Evolutionary conservation across 352 stramenopile species (phyloP).

Genomic region (Globisporangium recalcitrans): DNA sequence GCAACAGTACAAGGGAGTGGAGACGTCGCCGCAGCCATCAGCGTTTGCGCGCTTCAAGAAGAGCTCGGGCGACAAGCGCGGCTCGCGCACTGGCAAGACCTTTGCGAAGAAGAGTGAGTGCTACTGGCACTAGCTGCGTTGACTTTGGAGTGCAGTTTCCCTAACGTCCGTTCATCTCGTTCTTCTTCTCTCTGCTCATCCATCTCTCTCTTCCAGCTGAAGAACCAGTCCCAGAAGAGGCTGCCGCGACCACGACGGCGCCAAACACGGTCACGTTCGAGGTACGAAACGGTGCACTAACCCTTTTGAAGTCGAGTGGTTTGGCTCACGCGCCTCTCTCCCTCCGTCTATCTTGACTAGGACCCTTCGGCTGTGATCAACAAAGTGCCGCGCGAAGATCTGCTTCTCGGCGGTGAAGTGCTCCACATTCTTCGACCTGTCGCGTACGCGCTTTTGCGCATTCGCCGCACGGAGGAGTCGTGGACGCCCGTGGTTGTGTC

Average conservation of each 20-base stretch:
- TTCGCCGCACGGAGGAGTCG: conserved; percentile 44
- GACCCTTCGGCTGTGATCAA: conserved; percentile 41
- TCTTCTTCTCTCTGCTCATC: neutral
- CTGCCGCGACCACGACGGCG: conserved; percentile 12
- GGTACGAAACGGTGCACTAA: conserved; percentile 17
- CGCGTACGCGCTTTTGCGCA: conserved; percentile 64
- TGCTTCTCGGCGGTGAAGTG: conserved; percentile 61
- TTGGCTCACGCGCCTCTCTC: neutral
- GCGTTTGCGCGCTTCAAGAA: conserved; percentile 61
- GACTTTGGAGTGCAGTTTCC: neutral
- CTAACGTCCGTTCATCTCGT: neutral
- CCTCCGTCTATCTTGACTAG: conserved; percentile 8
- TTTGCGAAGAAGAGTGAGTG: conserved; percentile 39
- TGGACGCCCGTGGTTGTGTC: conserved; percentile 58
- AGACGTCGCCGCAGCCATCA: conserved; percentile 40
- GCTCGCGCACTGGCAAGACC: conserved; percentile 62
- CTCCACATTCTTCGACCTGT: conserved; percentile 75
- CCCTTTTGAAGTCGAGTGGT: neutral
- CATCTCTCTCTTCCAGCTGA: conserved; percentile 13
- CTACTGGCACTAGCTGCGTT: conserved; percentile 2
- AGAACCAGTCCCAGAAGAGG: conserved; percentile 21
- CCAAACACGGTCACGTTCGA: conserved; percentile 54
- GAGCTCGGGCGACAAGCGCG: conserved; percentile 37
- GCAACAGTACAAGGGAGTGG: conserved; percentile 48
- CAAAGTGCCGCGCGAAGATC: conserved; percentile 29